Percentiles rank a stretch among this genome's conserved stretches.
These are phyloP conservation scores for Trypanosoma brucei DNA, from an alignment of 208 protist species.

Conservation along the genomic window DNA sequence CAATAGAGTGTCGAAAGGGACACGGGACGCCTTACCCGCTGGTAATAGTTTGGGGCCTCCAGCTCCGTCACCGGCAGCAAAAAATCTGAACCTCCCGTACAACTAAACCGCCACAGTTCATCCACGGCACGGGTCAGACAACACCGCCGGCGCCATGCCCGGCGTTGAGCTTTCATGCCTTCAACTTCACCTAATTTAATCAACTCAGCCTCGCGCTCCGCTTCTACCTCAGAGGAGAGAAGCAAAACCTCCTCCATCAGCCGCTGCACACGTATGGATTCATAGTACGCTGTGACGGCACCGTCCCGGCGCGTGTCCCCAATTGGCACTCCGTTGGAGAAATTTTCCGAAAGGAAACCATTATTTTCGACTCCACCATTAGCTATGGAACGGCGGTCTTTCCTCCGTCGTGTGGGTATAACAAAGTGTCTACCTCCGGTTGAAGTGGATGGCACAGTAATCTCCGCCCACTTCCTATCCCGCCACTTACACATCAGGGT, in stretches of 20 bases:
- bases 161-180: background rate
- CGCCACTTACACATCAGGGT: constrained; percentile 24
- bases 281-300: constrained; percentile 40
- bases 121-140: constrained; percentile 52
- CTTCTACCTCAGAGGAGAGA: constrained; percentile 1
- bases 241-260: constrained; percentile 49
- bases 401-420: background rate
- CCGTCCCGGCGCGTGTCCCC: background rate
- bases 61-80: constrained; percentile 64
- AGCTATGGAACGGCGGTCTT: background rate
- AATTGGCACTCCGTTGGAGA: background rate
- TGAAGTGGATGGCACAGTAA: background rate
- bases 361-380: background rate
- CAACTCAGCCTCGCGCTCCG: background rate
- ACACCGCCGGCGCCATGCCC: constrained; percentile 1
- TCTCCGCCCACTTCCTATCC: background rate
- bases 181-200: background rate
- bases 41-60: constrained; percentile 69
- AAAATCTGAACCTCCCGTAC: constrained; percentile 24
- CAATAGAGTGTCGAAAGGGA: constrained; percentile 54
- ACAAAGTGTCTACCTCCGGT: background rate
- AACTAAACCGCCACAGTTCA: constrained; percentile 27
- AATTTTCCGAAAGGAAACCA: constrained; percentile 7
- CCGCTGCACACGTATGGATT: constrained; percentile 63
- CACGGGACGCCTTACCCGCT: constrained; percentile 42